Conservation (phyloP, 225 moss, liverwort and hornwort genomes). For the Antitrichia curtipendula region DNA sequence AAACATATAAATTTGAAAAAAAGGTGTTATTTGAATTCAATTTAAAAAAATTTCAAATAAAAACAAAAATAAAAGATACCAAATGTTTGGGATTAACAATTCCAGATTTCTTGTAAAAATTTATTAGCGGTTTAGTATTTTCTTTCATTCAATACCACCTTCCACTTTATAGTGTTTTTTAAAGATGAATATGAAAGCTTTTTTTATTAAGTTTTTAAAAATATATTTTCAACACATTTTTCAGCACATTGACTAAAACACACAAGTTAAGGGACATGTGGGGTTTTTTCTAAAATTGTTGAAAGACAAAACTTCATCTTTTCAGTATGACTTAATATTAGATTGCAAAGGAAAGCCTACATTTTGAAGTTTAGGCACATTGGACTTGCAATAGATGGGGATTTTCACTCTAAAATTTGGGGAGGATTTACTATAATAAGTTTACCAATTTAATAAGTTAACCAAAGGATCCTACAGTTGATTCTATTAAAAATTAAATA, state of each 20-base stretch:
- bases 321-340: too few relatives aligned
- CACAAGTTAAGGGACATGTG: too few relatives aligned
- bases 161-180: neutral
- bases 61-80: too few relatives aligned
- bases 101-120: neutral
- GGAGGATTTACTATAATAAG: neutral
- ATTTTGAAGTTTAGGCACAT: neutral
- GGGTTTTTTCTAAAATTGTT: too few relatives aligned
- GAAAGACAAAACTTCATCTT: neutral
- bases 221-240: neutral
- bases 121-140: neutral
- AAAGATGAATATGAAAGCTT: neutral
- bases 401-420: neutral
- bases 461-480: neutral
- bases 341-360: neutral
- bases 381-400: neutral
- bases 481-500: neutral
- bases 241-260: neutral
- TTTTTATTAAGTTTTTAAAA: neutral
- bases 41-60: neutral
- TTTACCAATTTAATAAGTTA: neutral
- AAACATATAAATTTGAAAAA: neutral
- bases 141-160: neutral
- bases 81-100: neutral
- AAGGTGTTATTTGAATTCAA: neutral